Evolutionary conservation across 441 rosid genomes (phyloP).

Genomic region (Aleurites moluccanus): DNA sequence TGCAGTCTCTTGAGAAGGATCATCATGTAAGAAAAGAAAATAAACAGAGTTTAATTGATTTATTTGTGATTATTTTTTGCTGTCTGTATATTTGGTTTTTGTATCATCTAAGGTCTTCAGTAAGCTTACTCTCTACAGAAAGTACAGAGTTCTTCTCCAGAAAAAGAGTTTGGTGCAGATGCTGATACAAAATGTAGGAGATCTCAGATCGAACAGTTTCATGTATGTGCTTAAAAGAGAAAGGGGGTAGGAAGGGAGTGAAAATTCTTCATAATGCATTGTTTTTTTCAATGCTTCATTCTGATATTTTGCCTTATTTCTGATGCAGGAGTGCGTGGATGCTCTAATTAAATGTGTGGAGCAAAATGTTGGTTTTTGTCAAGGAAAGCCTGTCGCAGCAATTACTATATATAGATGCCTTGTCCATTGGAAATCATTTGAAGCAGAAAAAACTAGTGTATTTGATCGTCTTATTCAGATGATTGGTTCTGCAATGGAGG

Average conservation of each 20-base stretch:
- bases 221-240: slow-evolving; percentile 42
- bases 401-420: slow-evolving; percentile 89
- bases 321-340: slow-evolving; percentile 71
- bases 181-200: slow-evolving; percentile 39
- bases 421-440: slow-evolving; percentile 82
- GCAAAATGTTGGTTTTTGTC: slow-evolving; percentile 66
- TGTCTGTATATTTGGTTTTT: slow-evolving; percentile 20
- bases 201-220: slow-evolving; percentile 58
- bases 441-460: slow-evolving; percentile 87
- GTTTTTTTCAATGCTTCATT: slow-evolving; percentile 22
- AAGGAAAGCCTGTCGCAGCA: slow-evolving; percentile 82
- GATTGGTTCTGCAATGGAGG: slow-evolving; percentile 91
- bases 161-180: slow-evolving; percentile 46
- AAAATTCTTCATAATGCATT: slow-evolving; percentile 16
- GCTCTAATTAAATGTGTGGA: slow-evolving; percentile 58
- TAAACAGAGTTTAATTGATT: slow-evolving; percentile 14
- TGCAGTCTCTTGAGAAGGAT: slow-evolving; percentile 82
- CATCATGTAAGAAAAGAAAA: slow-evolving; percentile 55
- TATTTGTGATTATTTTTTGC: slow-evolving; percentile 19
- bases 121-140: slow-evolving; percentile 46
- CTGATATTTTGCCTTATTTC: slow-evolving; percentile 21
- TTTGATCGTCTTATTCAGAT: slow-evolving; percentile 89
- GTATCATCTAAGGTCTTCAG: slow-evolving; percentile 26
- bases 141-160: slow-evolving; percentile 37
- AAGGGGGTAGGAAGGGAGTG: not conserved